Evolutionary conservation across 2,329 filamentous ascomycete species (phyloP).

Genomic region (Pseudogymnoascus sp.): DNA sequence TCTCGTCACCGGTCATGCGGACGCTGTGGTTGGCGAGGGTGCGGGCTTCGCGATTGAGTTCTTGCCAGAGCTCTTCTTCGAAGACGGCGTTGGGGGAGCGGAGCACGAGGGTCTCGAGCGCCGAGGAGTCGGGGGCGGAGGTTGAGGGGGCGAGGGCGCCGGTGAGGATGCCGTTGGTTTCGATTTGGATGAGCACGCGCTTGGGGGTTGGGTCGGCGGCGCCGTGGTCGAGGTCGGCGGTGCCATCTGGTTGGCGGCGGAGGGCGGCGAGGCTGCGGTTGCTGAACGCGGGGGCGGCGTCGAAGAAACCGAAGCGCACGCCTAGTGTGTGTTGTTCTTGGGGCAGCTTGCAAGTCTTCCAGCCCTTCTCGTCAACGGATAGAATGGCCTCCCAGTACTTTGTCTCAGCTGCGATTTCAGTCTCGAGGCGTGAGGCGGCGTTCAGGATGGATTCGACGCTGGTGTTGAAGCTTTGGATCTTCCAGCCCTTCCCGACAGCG

Average conservation of each 20-base stretch:
- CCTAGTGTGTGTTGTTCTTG: conserved; percentile 67
- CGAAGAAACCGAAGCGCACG: conserved; percentile 83
- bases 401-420: conserved; percentile 72
- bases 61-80: conserved; percentile 83
- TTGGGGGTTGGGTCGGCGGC: conserved; percentile 42
- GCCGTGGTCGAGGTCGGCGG: conserved; percentile 63
- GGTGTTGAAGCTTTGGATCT: conserved; percentile 67
- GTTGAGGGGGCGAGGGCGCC: conserved; percentile 50
- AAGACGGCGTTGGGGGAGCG: conserved; percentile 74
- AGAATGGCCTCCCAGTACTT: conserved; percentile 86
- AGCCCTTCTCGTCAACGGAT: conserved; percentile 73
- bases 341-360: conserved; percentile 75
- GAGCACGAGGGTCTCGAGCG: conserved; percentile 62
- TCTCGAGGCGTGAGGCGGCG: conserved; percentile 65
- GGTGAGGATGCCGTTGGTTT: conserved; percentile 48
- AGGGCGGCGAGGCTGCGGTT: conserved; percentile 76
- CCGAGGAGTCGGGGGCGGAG: conserved; percentile 49
- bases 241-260: conserved; percentile 66
- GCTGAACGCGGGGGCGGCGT: conserved; percentile 55
- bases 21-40: conserved; percentile 66
- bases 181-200: conserved; percentile 62
- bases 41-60: conserved; percentile 76
- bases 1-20: conserved; percentile 50
- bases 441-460: conserved; percentile 67
- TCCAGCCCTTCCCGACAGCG: conserved; percentile 61